phyloP scores from a whole-genome alignment of 78 protist species.

The Ministeria vibrans region DNA sequence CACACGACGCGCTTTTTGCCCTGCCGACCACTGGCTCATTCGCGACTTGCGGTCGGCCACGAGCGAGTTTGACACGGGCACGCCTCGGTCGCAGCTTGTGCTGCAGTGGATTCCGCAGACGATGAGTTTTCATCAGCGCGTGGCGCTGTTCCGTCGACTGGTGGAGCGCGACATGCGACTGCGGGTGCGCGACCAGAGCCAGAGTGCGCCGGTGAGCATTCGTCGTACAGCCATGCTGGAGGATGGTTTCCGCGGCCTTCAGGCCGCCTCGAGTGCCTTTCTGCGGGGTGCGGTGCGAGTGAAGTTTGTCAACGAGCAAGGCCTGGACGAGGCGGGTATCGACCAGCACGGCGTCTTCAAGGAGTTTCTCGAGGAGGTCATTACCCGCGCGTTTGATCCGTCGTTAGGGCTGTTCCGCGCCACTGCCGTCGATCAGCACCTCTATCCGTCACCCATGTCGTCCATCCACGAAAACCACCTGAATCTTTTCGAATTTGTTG shows the following conservation, averaged over 20 bases:
- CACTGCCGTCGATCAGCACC: not conserved
- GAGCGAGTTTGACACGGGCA: not conserved
- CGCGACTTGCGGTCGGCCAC: not conserved
- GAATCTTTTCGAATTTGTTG: conserved; percentile 2
- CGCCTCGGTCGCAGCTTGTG: not conserved
- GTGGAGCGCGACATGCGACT: not conserved
- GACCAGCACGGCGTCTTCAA: conserved; percentile 32
- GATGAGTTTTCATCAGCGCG: not conserved
- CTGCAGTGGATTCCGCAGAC: not conserved
- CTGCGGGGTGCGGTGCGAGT: not conserved
- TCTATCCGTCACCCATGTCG: conserved; percentile 8
- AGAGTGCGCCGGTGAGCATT: not conserved
- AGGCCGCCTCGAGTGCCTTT: not conserved
- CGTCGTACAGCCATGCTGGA: conserved; percentile 14
- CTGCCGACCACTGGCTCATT: not conserved
- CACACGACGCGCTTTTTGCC: not conserved
- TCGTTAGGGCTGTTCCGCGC: conserved; percentile 8
- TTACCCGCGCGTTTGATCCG: conserved; percentile 17
- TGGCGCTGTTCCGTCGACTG: not conserved
- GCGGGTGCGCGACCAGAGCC: not conserved
- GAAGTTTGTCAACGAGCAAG: conserved; percentile 4
- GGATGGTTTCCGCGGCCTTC: conserved; percentile 7
- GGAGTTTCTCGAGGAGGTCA: conserved; percentile 1
- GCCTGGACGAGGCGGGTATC: conserved; percentile 21
- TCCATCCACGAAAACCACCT: conserved; percentile 2